These are phyloP conservation scores for Melampsora larici-populina DNA, from an alignment of 1,284 basidiomycete species.

Conservation along the genomic window DNA sequence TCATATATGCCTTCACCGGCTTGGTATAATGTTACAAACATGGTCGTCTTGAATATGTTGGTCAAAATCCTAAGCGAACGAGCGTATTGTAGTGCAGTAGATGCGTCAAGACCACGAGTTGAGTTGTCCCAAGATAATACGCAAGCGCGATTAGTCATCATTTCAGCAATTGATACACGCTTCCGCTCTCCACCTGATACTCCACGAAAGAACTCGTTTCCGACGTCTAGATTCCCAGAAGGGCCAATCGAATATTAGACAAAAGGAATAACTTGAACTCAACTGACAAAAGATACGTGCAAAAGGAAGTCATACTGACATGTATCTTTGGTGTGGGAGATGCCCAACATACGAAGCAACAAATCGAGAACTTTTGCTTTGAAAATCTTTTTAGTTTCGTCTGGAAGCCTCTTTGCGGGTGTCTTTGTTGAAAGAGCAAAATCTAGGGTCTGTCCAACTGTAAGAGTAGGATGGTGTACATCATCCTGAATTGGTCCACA, in stretches of 20 bases:
- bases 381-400: slow-evolving; percentile 58
- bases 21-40: slow-evolving; percentile 53
- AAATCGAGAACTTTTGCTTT: slow-evolving; percentile 59
- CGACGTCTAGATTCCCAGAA: slow-evolving; percentile 57
- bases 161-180: slow-evolving; percentile 64
- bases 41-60: slow-evolving; percentile 63
- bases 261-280: background rate
- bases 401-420: slow-evolving; percentile 59
- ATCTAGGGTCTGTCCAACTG: slow-evolving; percentile 65
- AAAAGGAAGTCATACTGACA: slow-evolving; percentile 56
- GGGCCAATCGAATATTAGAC: background rate
- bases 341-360: slow-evolving; percentile 63
- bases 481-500: slow-evolving; percentile 59
- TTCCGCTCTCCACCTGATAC: slow-evolving; percentile 74
- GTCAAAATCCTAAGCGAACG: slow-evolving; percentile 61
- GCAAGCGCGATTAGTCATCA: slow-evolving; percentile 57
- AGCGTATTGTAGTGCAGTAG: slow-evolving; percentile 62
- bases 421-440: no score
- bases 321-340: slow-evolving; percentile 64
- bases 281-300: slow-evolving; percentile 49
- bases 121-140: slow-evolving; percentile 60
- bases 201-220: slow-evolving; percentile 70
- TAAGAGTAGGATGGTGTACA: slow-evolving; percentile 70
- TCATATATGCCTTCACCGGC: slow-evolving; percentile 52
- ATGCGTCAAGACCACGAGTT: slow-evolving; percentile 70